phyloP scores from a whole-genome alignment of 2,329 filamentous ascomycete genomes.

The Fusarium succisae region DNA sequence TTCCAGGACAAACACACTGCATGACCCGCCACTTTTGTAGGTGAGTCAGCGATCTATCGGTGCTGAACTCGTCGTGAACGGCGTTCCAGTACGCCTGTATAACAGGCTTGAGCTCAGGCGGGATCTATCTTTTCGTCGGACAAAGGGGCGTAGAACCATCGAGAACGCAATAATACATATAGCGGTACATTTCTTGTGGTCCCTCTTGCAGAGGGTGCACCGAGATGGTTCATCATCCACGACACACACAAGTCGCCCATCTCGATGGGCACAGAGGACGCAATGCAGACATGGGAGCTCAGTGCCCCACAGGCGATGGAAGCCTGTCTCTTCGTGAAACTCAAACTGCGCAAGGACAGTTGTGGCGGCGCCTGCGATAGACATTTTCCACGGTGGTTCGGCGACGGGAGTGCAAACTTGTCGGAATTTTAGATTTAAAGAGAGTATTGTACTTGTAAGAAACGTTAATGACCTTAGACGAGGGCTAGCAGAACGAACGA shows the following conservation, averaged over 20 bases:
- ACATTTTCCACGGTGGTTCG: neutral
- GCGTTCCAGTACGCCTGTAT: neutral
- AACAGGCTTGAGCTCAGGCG: neutral
- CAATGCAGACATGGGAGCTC: neutral
- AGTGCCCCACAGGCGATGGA: rapidly evolving
- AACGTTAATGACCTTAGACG: too few species aligned
- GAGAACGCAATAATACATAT: neutral
- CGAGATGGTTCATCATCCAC: neutral
- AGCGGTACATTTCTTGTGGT: neutral
- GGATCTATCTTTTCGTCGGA: neutral
- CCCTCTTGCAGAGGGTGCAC: neutral
- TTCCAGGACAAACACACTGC: neutral
- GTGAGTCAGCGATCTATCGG: neutral
- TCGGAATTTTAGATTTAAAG: too few species aligned
- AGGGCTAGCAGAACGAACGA: too few species aligned
- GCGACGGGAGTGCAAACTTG: too few species aligned
- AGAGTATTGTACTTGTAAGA: too few species aligned
- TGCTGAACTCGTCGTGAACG: rapidly evolving
- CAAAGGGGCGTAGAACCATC: neutral
- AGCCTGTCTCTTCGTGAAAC: neutral
- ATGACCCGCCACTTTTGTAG: neutral
- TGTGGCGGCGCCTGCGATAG: too few species aligned
- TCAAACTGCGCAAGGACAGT: neutral
- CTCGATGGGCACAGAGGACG: neutral
- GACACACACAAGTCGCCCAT: neutral